Evolutionary conservation across 2,329 filamentous ascomycete genomes (phyloP).

Genomic region (Aschersonia sp.): DNA sequence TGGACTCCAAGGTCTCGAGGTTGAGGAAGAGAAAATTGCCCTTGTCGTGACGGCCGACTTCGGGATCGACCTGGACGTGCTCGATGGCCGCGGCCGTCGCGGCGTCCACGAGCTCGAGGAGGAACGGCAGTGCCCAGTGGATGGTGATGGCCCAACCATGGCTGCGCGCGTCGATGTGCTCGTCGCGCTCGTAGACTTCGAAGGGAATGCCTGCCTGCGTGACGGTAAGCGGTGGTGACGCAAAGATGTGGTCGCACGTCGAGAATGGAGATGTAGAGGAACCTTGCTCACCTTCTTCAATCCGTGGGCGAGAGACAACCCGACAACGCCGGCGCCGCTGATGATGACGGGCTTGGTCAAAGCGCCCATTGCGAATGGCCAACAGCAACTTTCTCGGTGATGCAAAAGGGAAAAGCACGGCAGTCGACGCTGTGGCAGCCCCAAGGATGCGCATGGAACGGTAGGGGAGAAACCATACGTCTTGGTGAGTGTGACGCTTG

Average conservation of each 20-base stretch:
- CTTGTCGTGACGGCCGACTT: constrained; percentile 22
- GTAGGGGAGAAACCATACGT: no score
- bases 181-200: constrained; percentile 16
- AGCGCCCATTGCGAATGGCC: constrained; percentile 2
- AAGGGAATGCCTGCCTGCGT: constrained; percentile 15
- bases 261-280: neutral
- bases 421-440: no score
- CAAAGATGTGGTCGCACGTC: no score
- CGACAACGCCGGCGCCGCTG: constrained; percentile 21
- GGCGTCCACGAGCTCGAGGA: constrained; percentile 11
- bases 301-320: constrained; percentile 20
- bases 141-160: constrained; percentile 47
- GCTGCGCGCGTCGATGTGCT: constrained; percentile 12
- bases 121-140: constrained; percentile 35
- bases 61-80: constrained; percentile 15
- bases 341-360: constrained; percentile 17
- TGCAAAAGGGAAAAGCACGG: no score
- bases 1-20: constrained; percentile 19
- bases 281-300: constrained; percentile 17
- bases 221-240: neutral
- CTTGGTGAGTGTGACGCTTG: no score
- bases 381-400: no score
- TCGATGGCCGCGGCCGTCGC: constrained; percentile 11
- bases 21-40: constrained; percentile 27
- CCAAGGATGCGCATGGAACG: no score